A percentile compares a stretch with the other conserved stretches of the same genome.
Conservation (phyloP, 2,329 filamentous ascomycete genomes). For the Fonsecaea pedrosoi region DNA sequence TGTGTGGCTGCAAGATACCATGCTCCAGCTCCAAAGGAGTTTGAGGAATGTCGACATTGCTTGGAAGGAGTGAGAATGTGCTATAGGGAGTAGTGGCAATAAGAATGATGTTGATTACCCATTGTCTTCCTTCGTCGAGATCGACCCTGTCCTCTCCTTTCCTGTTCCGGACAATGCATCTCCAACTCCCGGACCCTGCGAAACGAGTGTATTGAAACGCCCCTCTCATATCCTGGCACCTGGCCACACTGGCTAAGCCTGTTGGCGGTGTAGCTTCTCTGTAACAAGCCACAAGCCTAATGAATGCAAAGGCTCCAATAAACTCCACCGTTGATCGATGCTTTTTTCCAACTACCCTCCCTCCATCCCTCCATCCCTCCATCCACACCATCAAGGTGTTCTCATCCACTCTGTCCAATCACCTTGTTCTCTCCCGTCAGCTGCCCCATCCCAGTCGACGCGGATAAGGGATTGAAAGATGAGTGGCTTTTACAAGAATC, state of each 20-base stretch:
- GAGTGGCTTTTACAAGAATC: slow-evolving; percentile 2
- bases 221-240: background rate
- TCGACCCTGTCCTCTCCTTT: background rate
- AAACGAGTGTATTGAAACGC: background rate
- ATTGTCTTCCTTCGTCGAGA: no score
- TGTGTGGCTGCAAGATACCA: slow-evolving; percentile 37
- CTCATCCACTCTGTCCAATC: background rate
- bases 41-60: background rate
- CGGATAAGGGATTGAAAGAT: slow-evolving; percentile 3
- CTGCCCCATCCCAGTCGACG: slow-evolving; percentile 2
- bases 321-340: background rate
- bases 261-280: background rate
- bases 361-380: background rate
- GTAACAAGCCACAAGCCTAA: background rate
- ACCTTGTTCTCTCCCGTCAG: background rate
- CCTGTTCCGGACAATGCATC: background rate
- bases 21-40: slow-evolving; percentile 11
- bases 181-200: background rate
- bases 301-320: background rate
- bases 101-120: no score
- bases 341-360: background rate
- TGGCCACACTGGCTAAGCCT: background rate
- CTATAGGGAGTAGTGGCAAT: background rate
- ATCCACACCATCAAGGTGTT: background rate
- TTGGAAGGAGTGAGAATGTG: background rate